Evolutionary conservation across 345 rosid species (phyloP).

Genomic region (Erysimum cheiranthoides): DNA sequence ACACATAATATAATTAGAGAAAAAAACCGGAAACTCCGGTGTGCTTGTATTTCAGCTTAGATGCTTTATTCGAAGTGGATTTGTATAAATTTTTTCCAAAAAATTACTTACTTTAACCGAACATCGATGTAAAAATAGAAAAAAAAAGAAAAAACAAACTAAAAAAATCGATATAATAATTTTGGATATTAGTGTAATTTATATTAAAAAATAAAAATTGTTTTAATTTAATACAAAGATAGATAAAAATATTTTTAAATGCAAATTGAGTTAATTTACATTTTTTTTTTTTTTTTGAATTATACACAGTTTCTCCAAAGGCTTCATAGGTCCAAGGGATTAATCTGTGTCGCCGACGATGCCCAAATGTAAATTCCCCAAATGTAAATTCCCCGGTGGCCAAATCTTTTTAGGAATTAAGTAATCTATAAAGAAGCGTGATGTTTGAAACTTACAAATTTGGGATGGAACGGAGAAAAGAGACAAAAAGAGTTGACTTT

Average conservation of each 20-base stretch:
- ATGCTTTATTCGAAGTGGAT: not conserved
- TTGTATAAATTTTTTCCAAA: not conserved
- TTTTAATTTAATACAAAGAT: not conserved
- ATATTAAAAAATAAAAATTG: not conserved
- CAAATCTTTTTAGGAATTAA: not conserved
- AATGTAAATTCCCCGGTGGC: too few relatives aligned
- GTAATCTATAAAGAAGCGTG: not conserved
- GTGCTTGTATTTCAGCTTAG: not conserved
- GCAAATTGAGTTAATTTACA: slow-evolving; percentile 21
- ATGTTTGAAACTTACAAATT: slow-evolving; percentile 8
- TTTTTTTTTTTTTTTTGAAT: too few relatives aligned
- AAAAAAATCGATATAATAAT: not conserved
- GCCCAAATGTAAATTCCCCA: too few relatives aligned
- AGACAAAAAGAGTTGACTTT: slow-evolving; percentile 21
- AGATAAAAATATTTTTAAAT: not conserved
- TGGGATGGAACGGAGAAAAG: not conserved
- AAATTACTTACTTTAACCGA: not conserved
- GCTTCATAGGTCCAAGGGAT: too few relatives aligned
- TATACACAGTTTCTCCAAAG: too few relatives aligned
- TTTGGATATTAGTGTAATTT: not conserved
- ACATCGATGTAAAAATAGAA: not conserved
- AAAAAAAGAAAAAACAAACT: not conserved
- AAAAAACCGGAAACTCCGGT: not conserved
- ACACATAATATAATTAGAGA: not conserved
- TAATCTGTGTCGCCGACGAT: too few relatives aligned